phyloP scores from a whole-genome alignment of 2,329 filamentous ascomycete genomes.

The Diaporthe vaccinii region DNA sequence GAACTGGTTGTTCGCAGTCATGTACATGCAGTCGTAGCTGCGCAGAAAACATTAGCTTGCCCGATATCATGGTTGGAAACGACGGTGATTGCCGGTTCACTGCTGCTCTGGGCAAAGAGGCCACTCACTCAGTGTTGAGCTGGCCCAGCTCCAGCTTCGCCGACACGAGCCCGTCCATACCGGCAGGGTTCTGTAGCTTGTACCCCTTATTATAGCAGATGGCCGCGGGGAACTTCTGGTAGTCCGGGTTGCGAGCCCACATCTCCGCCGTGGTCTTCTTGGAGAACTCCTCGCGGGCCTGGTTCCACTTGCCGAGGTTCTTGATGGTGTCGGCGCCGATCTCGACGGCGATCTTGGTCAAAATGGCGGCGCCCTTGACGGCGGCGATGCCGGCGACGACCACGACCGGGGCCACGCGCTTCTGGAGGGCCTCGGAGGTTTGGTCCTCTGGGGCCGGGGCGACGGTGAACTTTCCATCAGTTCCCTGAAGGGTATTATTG shows the following conservation, averaged over 20 bases:
- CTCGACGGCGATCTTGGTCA: slow-evolving; percentile 37
- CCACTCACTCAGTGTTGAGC: slow-evolving; percentile 40
- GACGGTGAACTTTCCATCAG: slow-evolving; percentile 34
- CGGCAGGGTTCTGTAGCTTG: slow-evolving; percentile 32
- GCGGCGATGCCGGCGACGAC: slow-evolving; percentile 41
- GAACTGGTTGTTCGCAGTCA: slow-evolving; percentile 40
- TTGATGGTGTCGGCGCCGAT: slow-evolving; percentile 36
- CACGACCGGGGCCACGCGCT: slow-evolving; percentile 42
- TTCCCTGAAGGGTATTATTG: background rate
- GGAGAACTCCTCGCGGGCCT: slow-evolving; percentile 43
- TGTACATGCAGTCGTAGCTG: slow-evolving; percentile 43
- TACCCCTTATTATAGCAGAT: slow-evolving; percentile 44
- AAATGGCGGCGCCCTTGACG: slow-evolving; percentile 22
- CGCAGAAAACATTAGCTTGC: background rate
- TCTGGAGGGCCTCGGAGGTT: slow-evolving; percentile 26
- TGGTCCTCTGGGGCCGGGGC: slow-evolving; percentile 34
- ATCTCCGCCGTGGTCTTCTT: slow-evolving; percentile 41
- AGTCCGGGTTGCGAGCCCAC: slow-evolving; percentile 43
- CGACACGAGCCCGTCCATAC: slow-evolving; percentile 30
- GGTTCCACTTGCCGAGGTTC: slow-evolving; percentile 37
- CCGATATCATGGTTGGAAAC: background rate
- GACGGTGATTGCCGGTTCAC: background rate
- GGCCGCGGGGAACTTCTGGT: slow-evolving; percentile 37
- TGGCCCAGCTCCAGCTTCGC: slow-evolving; percentile 38
- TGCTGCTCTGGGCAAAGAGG: background rate